Evolutionary conservation across 2,329 filamentous ascomycete genomes (phyloP).

Genomic region (Fusarium verrucosum): DNA sequence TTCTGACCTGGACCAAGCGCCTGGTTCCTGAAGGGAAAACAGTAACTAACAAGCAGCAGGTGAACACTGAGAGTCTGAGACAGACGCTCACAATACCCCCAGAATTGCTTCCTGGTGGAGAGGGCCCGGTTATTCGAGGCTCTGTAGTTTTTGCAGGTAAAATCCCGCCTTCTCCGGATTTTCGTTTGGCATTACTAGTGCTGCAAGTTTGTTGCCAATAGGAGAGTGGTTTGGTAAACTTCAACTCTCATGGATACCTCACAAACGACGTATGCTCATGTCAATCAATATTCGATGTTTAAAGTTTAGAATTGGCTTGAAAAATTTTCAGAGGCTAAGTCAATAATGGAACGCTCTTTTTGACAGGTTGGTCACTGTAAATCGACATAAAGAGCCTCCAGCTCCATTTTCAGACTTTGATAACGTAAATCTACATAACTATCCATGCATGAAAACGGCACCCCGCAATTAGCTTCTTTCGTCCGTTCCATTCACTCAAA

Average conservation of each 20-base stretch:
- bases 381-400: slow-evolving; percentile 21
- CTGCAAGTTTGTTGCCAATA: slow-evolving; percentile 21
- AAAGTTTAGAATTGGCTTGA: background rate
- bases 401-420: slow-evolving; percentile 21
- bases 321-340: background rate
- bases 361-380: slow-evolving; percentile 13
- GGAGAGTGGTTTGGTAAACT: slow-evolving; percentile 13
- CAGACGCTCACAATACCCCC: slow-evolving; percentile 4
- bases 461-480: slow-evolving; percentile 32
- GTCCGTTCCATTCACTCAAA: slow-evolving; percentile 28
- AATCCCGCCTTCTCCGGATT: slow-evolving; percentile 33
- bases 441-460: slow-evolving; percentile 34
- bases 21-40: slow-evolving; percentile 49
- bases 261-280: background rate
- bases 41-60: too few relatives aligned
- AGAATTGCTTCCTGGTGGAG: slow-evolving; percentile 34
- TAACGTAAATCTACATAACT: slow-evolving; percentile 37
- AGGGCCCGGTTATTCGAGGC: slow-evolving; percentile 50
- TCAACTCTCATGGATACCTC: slow-evolving; percentile 15
- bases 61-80: too few relatives aligned
- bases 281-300: background rate
- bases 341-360: background rate
- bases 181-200: slow-evolving; percentile 40
- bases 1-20: slow-evolving; percentile 39
- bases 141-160: slow-evolving; percentile 41